Evolutionary conservation across 2,329 filamentous ascomycete species (phyloP), one percentile per base, ranked within the genome.

Genomic region (Fusarium globosum): DNA sequence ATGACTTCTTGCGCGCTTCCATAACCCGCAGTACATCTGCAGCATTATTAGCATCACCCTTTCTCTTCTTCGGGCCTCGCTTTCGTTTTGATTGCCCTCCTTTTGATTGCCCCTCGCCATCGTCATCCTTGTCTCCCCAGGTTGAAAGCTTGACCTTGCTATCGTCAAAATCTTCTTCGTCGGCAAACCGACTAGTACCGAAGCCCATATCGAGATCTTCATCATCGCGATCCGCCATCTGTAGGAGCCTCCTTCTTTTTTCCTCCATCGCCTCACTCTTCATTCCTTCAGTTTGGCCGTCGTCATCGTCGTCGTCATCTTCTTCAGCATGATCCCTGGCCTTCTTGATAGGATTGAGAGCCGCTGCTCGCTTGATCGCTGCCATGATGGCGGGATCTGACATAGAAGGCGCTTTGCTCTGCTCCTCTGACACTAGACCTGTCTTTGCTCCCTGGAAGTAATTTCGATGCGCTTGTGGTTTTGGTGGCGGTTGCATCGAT

Each of bases 121-220:
- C 88, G 8, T 85, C 87, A 18, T 85, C 88, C 23, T 87, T 88
- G 4, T 83, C 88, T 28, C 86, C 88, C 86, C 93, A 94, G 77
- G 90, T 84, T 43, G 89, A 90, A 61, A 95, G 82, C 83, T 93
- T 94, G 71, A 94, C 84, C 74, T 88, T 90, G 48, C 85, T 86
- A 28, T 88, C 87, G 45, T 95, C 93, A 72, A 92, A 89, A 72
- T 97, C 95, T 68, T 95, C 95, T 56, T 95, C 95, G 78, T 98
- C 96, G 61, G 94, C 95, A 78, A 94, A 92, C 35, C 96, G 89
- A 79, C 93, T 96, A 26, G 91, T 94, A 39, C 96, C 96, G 79
- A 99, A 98, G 68, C 95, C 96, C 86, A 98, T 90, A 79, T 99
- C 96, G 83, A 99, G 88, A 82, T 99, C 96, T 65, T 96, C 91